Base-by-base conservation (phyloP, 176 grass and related monocot genomes). In the Guadua angustifolia region DNA sequence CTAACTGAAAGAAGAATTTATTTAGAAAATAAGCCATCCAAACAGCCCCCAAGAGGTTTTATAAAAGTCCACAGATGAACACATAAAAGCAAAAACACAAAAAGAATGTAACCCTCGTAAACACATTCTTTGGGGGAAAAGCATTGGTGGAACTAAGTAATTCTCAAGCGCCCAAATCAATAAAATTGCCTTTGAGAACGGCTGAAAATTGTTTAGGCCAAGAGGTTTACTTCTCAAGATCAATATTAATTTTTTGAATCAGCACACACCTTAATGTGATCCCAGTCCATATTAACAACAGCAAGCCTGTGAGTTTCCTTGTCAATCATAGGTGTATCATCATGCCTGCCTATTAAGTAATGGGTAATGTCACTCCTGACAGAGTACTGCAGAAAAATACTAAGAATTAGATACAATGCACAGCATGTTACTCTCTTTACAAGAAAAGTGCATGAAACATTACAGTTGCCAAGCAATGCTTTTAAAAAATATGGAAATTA, bases 211-310 rank as follows among this genome's bases (percentile, higher is more conserved):
- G 46, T 78, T n/a, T 25, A 85, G 25, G 24, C 21, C 38, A 4
- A 64, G 19, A 66, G 36, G 39, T 66, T 66, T 46, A 50, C 45
- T 21, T 62, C 33, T 77, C 64, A 71, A 33, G 53, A 72, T 77
- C 35, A 8, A 75, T 5, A 81, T 25, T 56, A 78, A 80, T 39
- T 63, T 8, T 36, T 36, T 74, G 67, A 70, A 66, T 32, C 66
- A 35, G 32, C 43, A 74, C 74, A 73, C 73, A 97, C 92, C 94
- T 97, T 97, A 64, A 97, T 90, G 92, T 97, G 88, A 85, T 89
- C 86, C 94, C 94, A 97, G 73, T 94, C 94, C 94, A 97, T 88
- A 85, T 92, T 97, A 83, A 94, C 94, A 92, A 94, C 78, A 5
- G 92, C 94, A 84, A 97, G 92, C 57, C 90, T 94, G 83, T 94